These are phyloP conservation scores for Pancytospora philotis DNA, from an alignment of 371 early-diverging fungal species.

Conservation along the genomic window DNA sequence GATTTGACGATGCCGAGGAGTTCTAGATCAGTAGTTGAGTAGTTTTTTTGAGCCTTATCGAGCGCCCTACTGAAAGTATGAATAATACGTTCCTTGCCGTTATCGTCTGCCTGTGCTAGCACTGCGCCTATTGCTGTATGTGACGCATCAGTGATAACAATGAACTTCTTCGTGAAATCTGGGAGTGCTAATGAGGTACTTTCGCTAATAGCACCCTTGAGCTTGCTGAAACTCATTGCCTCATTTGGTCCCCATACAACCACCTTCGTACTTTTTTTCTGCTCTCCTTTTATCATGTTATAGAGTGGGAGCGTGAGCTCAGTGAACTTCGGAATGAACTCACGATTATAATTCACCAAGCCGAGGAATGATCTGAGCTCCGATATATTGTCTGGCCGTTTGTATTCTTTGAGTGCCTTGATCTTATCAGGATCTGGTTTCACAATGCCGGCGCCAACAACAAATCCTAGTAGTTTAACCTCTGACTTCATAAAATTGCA, in stretches of 20 bases:
- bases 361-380: conserved; percentile 35
- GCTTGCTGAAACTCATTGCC: too few species aligned
- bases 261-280: too few species aligned
- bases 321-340: conserved; percentile 19
- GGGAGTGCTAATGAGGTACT: too few species aligned
- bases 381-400: conserved; percentile 1
- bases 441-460: not conserved
- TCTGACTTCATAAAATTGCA: conserved; percentile 11
- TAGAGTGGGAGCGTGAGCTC: conserved; percentile 1
- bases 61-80: not conserved
- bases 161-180: conserved; percentile 13
- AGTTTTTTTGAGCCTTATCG: conserved; percentile 16
- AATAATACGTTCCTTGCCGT: conserved; percentile 13
- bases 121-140: conserved; percentile 12
- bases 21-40: conserved; percentile 27
- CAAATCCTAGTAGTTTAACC: conserved; percentile 32
- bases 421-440: conserved; percentile 20
- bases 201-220: too few species aligned
- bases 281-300: too few species aligned
- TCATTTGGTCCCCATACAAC: too few species aligned
- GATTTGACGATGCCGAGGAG: conserved; percentile 12
- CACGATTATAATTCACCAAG: conserved; percentile 13
- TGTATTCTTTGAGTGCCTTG: conserved; percentile 2
- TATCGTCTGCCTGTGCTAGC: conserved; percentile 9
- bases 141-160: conserved; percentile 40